Conservation (phyloP, 306 rosid genomes). For the Dalbergia oliveri region DNA sequence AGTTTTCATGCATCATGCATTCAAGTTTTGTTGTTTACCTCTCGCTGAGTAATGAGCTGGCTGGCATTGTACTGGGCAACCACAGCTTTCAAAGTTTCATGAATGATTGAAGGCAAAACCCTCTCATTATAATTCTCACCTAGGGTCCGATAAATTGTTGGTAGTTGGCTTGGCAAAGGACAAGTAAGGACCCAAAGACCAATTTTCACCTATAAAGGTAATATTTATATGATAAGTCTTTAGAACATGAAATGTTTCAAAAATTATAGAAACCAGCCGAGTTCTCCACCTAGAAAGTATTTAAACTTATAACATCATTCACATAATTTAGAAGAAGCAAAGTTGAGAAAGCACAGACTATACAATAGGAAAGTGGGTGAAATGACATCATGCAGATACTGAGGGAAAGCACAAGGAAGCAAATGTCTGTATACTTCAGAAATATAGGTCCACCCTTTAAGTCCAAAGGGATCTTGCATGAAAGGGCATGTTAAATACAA, state of each 20-base stretch:
- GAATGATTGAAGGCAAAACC: slow-evolving; percentile 81
- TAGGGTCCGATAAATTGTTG: slow-evolving; percentile 75
- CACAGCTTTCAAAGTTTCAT: slow-evolving; percentile 94
- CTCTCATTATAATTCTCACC: slow-evolving; percentile 78
- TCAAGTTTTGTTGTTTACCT: slow-evolving; percentile 60
- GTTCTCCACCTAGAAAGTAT: background rate
- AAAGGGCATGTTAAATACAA: too few relatives aligned
- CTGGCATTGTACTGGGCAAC: slow-evolving; percentile 93
- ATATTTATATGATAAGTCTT: too few relatives aligned
- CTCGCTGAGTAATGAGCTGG: slow-evolving; percentile 93
- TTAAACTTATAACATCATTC: too few relatives aligned
- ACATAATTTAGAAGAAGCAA: too few relatives aligned
- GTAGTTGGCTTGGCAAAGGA: slow-evolving; percentile 69
- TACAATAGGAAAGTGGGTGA: slow-evolving; percentile 1
- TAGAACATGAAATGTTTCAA: too few relatives aligned
- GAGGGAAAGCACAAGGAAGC: background rate
- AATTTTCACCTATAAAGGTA: slow-evolving; percentile 64
- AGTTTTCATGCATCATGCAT: background rate
- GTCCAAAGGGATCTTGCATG: too few relatives aligned
- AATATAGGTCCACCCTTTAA: too few relatives aligned
- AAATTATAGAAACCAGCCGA: background rate
- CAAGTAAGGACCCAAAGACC: slow-evolving; percentile 95
- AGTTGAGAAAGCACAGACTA: too few relatives aligned
- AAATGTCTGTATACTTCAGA: background rate
- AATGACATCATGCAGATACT: slow-evolving; percentile 20